Base-by-base conservation (phyloP, 2,329 filamentous ascomycete species). In the Hawksworthiomyces lignivorus region DNA sequence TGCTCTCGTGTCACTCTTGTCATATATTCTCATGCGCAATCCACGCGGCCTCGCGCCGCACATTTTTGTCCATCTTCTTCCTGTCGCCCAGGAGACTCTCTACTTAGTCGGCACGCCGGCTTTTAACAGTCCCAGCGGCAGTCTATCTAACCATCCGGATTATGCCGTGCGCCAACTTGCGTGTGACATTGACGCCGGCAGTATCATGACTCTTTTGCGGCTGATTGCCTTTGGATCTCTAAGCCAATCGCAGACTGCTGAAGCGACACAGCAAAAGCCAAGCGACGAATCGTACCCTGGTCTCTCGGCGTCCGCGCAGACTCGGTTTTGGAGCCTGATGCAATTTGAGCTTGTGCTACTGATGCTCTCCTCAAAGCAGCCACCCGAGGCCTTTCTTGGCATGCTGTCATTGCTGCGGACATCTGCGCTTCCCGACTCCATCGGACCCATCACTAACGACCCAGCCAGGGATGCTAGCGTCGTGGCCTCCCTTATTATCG, bases 381-480 rank as follows among this genome's bases (percentile, higher is more conserved):
- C 75, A 1, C 62, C 77, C 1, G 58, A 67, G 2, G 79, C 87
- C 37, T 80, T 85, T 40, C 62, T 75, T 2, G 67, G 72, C 21
- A 82, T 82, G 65, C 63, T 89, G 8, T 69, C 73, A 20, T 68
- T 89, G 36, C 63, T 92, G 2, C 70, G 72, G 27, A 84, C 81
- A 1, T 87, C 84, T 5, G 71, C 76, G 1, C 67, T 84, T 1
- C 62, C 72, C 1, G 63, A 68, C 2, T 81, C 77, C 1, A 77
- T 90, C 37, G 85, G 86, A 0, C 77, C 83, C 14, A 77, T 87
- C 40, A 58, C 62, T 2, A 50, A 50, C 26, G 61, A 62, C 3
- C 59, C 65, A 0, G 62, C 65, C 18, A 60, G 64, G 24, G 64
- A 68, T 11, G 56, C 67, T 14, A 54, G 62, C n/a, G 55, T 67